Base-by-base conservation (phyloP, 1,284 basidiomycete genomes). In the Cutaneotrichosporon sp. region DNA sequence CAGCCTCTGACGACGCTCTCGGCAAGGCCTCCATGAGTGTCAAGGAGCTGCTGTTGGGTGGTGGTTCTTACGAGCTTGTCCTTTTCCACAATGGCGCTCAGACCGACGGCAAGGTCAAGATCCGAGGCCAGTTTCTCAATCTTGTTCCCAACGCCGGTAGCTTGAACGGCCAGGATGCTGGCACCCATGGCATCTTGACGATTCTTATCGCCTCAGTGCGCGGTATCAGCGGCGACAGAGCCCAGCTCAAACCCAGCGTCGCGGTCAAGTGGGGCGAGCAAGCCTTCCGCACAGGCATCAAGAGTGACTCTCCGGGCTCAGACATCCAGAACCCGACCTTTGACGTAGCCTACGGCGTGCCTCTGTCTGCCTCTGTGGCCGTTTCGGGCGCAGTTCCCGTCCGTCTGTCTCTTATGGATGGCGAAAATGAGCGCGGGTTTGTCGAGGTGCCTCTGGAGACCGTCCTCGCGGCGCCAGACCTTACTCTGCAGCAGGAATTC, bases 291-390 rank as follows among this genome's bases (percentile, higher is more conserved):
- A 55, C 54, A 2, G 54, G 20, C 26, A 34, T 51, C 49, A 51
- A 55, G 49, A 21, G 35, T n/a, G 54, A 55, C 45, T 9, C 41
- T 12, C 54, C 54, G 26, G 54, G 54, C 40, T 37, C 49, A 26
- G 54, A 55, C 30, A 47, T 55, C 20, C 49, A 55, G 54, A 55
- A 55, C 49, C 54, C 54, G 8, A 9, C 46, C 21, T 55, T 23
- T 21, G 54, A 55, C 46, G 54, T 48, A 3, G 49, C 46, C 2
- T 55, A 35, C 46, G 33, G 8, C 10, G 37, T 55, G 3, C 54
- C 54, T 13, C 49, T 55, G 23, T 36, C 45, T 15, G 46, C 35
- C 14, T n/a, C 22, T 7, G 47, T 54, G n/a, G 36, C 49, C 12
- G 36, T 55, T 8, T n/a, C 20, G 13, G 49, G 46, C 30, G 49